Evolutionary conservation across 768 basidiomycete genomes (phyloP), one percentile per base, ranked within the genome.

Genomic region (Suillus sp.): DNA sequence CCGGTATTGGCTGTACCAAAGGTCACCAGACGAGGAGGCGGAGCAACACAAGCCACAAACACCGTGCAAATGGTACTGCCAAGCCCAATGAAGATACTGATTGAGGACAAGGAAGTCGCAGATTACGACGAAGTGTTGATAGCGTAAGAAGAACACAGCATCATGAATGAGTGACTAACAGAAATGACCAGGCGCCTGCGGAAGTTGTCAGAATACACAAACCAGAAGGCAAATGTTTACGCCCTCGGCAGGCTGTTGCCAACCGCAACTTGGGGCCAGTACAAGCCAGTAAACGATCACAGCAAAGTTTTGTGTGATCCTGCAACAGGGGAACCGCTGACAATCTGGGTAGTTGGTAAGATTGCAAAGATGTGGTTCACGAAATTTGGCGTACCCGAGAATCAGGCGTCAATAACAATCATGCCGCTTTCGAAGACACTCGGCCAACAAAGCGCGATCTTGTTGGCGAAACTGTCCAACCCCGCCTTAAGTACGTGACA

Each of bases 371-470:
- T 45, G 45, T 45, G 45, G n/a, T 45, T 45, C 2, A 13, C n/a
- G 0, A 45, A 45, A 10, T 10, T 4, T 1, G 45, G 45, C 0
- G 1, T 10, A 3, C 45, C 45, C 0, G n/a, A 45, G 2, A 45
- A 10, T 0, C 45, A 45, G 4, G 45, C n/a, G 0, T 22, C n/a
- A 0, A 22, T 45, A 0, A 45, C n/a, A 4, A 5, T 45, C 4
- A 4, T 45, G 11, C 45, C 45, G 0, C n/a, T 45, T 0, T 45
- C n/a, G 1, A n/a, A 22, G n/a, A 45, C n/a, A 22, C 3, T 45
- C 1, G 45, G 1, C 0, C n/a, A n/a, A 11, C 45, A 45, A 8
- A 45, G 45, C 4, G 4, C 0, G 4, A 0, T 45, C 0, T 45
- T 45, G 4, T 1, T 45, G 10, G n/a, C 45, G 0, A 45, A 45